A percentile compares a stretch with the other conserved stretches of the same genome.
Conservation (phyloP, 192 early-diverging fungal genomes). For the Coemansia sp. region DNA sequence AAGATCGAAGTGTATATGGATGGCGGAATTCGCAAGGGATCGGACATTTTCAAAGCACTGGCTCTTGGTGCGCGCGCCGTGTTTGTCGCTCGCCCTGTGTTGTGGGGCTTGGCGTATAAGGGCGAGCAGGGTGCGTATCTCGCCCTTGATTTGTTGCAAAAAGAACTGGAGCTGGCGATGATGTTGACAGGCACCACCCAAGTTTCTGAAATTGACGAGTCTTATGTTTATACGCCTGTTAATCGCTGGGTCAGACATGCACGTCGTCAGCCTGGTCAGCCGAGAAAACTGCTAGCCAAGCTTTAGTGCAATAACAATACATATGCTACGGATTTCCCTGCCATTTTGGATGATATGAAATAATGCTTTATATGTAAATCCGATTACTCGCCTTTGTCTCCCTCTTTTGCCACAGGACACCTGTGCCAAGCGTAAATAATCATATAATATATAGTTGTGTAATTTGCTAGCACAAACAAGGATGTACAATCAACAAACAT, state of each 20-base stretch:
- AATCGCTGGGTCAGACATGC: conserved; percentile 47
- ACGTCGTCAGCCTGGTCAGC: conserved; percentile 4
- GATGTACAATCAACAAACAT: no score
- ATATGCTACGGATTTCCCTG: no score
- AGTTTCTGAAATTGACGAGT: conserved; percentile 66
- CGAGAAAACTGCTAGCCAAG: conserved; percentile 26
- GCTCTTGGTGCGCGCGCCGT: conserved; percentile 89
- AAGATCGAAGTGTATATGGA: conserved; percentile 89
- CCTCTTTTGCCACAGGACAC: no score
- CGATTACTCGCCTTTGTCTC: no score
- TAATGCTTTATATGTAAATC: no score
- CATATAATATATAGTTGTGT: no score
- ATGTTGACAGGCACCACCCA: conserved; percentile 65
- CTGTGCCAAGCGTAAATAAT: no score
- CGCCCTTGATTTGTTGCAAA: conserved; percentile 73
- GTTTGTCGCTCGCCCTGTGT: conserved; percentile 58
- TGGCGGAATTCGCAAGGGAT: conserved; percentile 87
- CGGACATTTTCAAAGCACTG: conserved; percentile 95
- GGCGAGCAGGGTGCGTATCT: conserved; percentile 82
- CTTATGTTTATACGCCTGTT: conserved; percentile 44
- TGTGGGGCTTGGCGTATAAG: conserved; percentile 86
- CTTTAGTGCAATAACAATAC: conserved; percentile 18
- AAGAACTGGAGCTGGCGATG: conserved; percentile 87
- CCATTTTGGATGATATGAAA: no score
- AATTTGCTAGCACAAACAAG: no score